These are phyloP conservation scores for Austroboletus niveus DNA, from an alignment of 1,284 basidiomycete species.

Conservation along the genomic window DNA sequence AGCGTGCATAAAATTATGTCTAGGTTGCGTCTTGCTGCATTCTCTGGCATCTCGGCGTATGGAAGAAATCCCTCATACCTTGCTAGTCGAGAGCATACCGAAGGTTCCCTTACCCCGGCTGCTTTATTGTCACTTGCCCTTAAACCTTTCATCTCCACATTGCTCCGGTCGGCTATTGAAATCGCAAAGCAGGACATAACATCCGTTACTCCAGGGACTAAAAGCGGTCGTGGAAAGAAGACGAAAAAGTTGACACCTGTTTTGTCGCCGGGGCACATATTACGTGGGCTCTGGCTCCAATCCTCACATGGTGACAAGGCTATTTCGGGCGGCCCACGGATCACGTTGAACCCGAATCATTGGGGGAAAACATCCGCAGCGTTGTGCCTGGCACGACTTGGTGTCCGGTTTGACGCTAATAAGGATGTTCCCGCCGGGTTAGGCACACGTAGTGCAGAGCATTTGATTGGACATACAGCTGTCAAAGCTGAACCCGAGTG, in stretches of 20 bases:
- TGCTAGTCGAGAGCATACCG: constrained; percentile 9
- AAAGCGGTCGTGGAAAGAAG: constrained; percentile 22
- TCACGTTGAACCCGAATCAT: constrained; percentile 7
- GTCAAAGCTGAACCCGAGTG: constrained; percentile 17
- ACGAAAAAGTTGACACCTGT: constrained; percentile 30
- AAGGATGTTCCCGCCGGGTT: not conserved
- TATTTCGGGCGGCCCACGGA: constrained; percentile 3
- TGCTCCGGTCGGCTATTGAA: constrained; percentile 28
- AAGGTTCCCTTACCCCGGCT: constrained; percentile 25
- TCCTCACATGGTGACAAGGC: constrained; percentile 2
- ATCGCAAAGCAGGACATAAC: constrained; percentile 29
- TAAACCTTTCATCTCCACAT: constrained; percentile 28
- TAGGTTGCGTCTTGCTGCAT: constrained; percentile 22
- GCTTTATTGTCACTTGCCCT: constrained; percentile 29
- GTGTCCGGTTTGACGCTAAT: constrained; percentile 25
- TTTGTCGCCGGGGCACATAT: constrained; percentile 38
- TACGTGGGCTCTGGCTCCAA: constrained; percentile 32
- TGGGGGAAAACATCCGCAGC: constrained; percentile 18
- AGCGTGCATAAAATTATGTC: constrained; percentile 26
- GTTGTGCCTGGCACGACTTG: constrained; percentile 30
- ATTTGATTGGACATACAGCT: not conserved
- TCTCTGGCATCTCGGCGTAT: constrained; percentile 12
- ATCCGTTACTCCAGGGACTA: constrained; percentile 11
- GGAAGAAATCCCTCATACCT: constrained; percentile 9
- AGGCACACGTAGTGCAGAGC: not conserved